Evolutionary conservation across 176 grass and related monocot species (phyloP), one percentile per base, ranked within the genome.

Genomic region (Saccharum spontaneum): DNA sequence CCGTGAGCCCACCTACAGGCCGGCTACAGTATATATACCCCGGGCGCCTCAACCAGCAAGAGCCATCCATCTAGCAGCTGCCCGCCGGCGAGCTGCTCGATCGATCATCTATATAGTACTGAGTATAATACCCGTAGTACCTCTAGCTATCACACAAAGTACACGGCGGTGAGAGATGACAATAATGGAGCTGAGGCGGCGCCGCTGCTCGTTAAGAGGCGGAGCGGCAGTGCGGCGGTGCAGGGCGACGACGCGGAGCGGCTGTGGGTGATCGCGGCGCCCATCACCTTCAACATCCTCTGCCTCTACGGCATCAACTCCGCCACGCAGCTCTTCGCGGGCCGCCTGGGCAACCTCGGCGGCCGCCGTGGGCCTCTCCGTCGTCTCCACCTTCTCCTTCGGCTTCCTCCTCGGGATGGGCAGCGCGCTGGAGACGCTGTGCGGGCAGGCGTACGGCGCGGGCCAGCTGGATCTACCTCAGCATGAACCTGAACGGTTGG

Each of bases 401-500:
- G 65, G 65, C 31, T 67, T 67, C 65, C 31, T 67, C 30, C 65
- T 67, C 30, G 65, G 65, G 26, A 93, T 93, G 91, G 91, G 88
- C 39, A 93, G 91, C 44, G 91, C 91, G 3, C 68, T 93, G 73
- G 91, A 90, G 81, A 93, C 91, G 41, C 81, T 93, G 2, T 93
- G 91, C 73, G 91, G 91, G 43, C 91, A 93, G 68, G 88, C 91
- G 2, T 93, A 69, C 67, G 91, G 88, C 20, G 92, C 92, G 0
- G 84, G 89, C 0, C 87, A 85, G 41, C 72, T 91, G 0, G 41
- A 41, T 8, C 7, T 1, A 41, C 8, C 39, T 41, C 75, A 95
- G 93, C 75, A 92, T 97, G 95, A 94, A 97, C 88, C 81, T 97
- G 7, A 94, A 97, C 36, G 95, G 95, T 0, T 97, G 90, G 95